Evolutionary conservation across 495 filamentous ascomycete genomes (phyloP).

Genomic region (Podospora appendiculata): DNA sequence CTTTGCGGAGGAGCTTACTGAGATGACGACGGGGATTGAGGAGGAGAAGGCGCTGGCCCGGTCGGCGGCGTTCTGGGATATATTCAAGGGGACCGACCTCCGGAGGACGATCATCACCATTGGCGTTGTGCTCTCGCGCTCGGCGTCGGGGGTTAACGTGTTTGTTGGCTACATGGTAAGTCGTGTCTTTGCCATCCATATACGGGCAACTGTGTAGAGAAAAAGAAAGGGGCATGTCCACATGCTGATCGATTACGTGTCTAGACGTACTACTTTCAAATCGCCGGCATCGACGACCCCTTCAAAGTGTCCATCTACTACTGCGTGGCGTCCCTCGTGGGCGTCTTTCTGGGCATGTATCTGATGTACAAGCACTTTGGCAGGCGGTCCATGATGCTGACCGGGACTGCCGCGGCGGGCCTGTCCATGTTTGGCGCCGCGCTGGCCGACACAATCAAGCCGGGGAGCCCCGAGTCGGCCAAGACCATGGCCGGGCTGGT

Average conservation of each 20-base stretch:
- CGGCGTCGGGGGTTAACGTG: constrained; percentile 28
- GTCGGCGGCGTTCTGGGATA: constrained; percentile 25
- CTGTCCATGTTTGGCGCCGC: constrained; percentile 33
- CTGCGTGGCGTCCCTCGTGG: constrained; percentile 23
- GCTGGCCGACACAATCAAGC: constrained; percentile 22
- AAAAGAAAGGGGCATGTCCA: neutral
- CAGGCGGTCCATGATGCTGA: constrained; percentile 25
- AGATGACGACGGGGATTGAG: constrained; percentile 29
- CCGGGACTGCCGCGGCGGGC: constrained; percentile 21
- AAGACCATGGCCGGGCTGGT: constrained; percentile 18
- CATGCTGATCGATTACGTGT: constrained; percentile 9
- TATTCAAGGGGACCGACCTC: constrained; percentile 29
- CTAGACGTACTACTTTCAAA: constrained; percentile 8
- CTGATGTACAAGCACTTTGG: constrained; percentile 31
- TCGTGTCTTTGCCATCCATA: constrained; percentile 19
- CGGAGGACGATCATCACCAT: constrained; percentile 27
- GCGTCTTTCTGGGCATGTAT: constrained; percentile 29
- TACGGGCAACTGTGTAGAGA: constrained; percentile 8
- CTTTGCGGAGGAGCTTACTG: constrained; percentile 28
- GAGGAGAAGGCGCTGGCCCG: constrained; percentile 26
- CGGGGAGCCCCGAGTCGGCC: constrained; percentile 16
- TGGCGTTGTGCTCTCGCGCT: constrained; percentile 19
- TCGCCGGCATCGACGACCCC: constrained; percentile 3
- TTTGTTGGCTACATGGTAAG: constrained; percentile 24
- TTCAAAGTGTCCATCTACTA: constrained; percentile 8